Base-by-base conservation (phyloP, 768 basidiomycete species). In the Vishniacozyma victoriae region DNA sequence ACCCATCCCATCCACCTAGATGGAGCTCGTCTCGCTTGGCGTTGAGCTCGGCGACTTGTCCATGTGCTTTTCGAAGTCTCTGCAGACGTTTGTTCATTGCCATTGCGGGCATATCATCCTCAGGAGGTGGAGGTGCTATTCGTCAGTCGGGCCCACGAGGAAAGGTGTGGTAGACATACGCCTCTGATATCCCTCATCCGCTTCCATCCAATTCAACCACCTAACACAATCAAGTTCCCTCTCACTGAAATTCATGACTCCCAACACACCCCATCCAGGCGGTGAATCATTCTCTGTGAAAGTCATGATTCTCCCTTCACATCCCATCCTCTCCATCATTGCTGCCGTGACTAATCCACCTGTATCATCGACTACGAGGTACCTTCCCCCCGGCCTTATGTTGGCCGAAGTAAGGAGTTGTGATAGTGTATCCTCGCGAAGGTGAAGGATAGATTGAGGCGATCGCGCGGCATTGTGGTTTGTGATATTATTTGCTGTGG, bases 251-350 rank as follows among this genome's bases (percentile, higher is more conserved):
- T 97, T 97, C 87, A 97, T 89, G 50, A 84, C 76, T 3, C 76
- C 75, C 66, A 90, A 71, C 18, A 90, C 79, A 12, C 87, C 86
- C 70, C 88, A 93, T 35, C 89, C 85, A 5, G 95, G 93, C 4
- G 93, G 91, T 12, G 86, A 88, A 60, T 96, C 93, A 25, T 83
- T 80, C 54, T 92, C 87, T 57, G 84, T 87, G 54, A 99, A 82
- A 1, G 85, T 82, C 54, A 96, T 75, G 9, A 97, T 74, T 42
- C 81, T 79, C 16, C 93, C 95, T 60, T 82, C 74, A 22, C 87
- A 90, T 70, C 87, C 92, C 74, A 96, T 78, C 23, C 92, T 77
- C 53, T 91, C 88, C 5, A 97, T 70, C 35, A 92, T 79, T 1
- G 83, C 87, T 0, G 87, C 81, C 1, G 92, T 85, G 4, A 99